phyloP scores from a whole-genome alignment of 768 basidiomycete species.

The Mycena pura region DNA sequence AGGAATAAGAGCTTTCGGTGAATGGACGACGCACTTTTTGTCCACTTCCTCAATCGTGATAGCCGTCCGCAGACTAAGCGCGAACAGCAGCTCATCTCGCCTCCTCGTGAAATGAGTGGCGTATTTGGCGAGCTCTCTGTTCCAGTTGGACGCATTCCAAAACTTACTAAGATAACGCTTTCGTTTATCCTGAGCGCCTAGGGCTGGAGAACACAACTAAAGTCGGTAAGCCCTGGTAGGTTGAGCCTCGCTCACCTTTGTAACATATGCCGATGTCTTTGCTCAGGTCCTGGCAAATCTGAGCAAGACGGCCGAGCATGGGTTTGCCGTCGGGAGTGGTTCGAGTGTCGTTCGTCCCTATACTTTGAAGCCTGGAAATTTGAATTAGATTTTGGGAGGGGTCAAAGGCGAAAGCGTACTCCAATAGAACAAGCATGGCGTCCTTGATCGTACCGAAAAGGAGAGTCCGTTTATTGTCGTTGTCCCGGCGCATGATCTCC shows the following conservation, averaged over 20 bases:
- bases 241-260: neutral
- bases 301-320: neutral
- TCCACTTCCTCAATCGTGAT: neutral
- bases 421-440: neutral
- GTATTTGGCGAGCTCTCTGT: neutral
- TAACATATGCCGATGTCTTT: neutral
- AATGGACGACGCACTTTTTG: neutral
- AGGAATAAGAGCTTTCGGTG: neutral
- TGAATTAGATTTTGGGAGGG: neutral
- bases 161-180: slow-evolving; percentile 6
- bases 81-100: neutral
- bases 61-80: neutral
- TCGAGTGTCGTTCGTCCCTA: neutral
- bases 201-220: neutral
- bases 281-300: neutral
- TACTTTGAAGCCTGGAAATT: neutral
- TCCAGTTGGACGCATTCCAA: neutral
- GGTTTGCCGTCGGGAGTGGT: neutral
- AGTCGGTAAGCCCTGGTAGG: neutral
- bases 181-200: neutral
- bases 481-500: neutral
- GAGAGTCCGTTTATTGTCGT: neutral
- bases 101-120: neutral
- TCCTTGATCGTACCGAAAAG: slow-evolving; percentile 2
- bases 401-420: neutral